phyloP scores from a whole-genome alignment of 805 yeast species.

The Metschnikowia cubensis region DNA sequence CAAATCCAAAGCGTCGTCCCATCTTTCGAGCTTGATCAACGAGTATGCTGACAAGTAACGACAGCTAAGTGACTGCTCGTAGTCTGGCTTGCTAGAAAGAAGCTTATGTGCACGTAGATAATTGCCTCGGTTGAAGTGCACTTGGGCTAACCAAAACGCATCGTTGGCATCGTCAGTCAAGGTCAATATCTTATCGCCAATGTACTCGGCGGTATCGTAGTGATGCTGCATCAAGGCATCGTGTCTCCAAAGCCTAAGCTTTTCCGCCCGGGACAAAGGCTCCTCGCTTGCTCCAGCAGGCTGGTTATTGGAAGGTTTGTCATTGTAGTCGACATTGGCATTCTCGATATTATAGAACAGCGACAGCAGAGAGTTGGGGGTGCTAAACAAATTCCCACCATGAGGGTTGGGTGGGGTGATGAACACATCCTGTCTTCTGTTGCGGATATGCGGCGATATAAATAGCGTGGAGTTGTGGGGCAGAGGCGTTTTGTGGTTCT shows the following conservation, averaged over 20 bases:
- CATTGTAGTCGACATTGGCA: conserved; percentile 12
- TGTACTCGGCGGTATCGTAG: conserved; percentile 80
- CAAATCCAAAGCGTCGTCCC: conserved; percentile 86
- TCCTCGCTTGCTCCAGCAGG: conserved; percentile 17
- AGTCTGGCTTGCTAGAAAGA: conserved; percentile 50
- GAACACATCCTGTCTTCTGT: conserved; percentile 37
- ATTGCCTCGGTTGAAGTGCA: conserved; percentile 69
- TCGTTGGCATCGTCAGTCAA: conserved; percentile 86
- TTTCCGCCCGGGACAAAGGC: conserved; percentile 76
- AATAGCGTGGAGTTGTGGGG: conserved; percentile 73
- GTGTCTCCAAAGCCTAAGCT: conserved; percentile 85
- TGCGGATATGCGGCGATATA: conserved; percentile 59
- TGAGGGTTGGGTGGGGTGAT: conserved; percentile 49
- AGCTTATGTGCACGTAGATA: conserved; percentile 75
- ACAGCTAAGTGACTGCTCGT: conserved; percentile 65
- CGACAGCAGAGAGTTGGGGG: conserved; percentile 38
- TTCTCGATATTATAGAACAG: conserved; percentile 35
- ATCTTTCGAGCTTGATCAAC: conserved; percentile 62
- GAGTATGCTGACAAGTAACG: conserved; percentile 77
- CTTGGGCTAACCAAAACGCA: conserved; percentile 96
- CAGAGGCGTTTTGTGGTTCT: conserved; percentile 33
- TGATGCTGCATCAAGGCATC: conserved; percentile 92
- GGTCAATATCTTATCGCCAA: conserved; percentile 86
- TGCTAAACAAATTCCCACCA: conserved; percentile 36
- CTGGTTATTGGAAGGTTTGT: conserved; percentile 1